Percentiles rank a stretch among this genome's conserved stretches.
phyloP scores from a whole-genome alignment of 805 yeast genomes.

The Kluyveromyces wickerhamii region DNA sequence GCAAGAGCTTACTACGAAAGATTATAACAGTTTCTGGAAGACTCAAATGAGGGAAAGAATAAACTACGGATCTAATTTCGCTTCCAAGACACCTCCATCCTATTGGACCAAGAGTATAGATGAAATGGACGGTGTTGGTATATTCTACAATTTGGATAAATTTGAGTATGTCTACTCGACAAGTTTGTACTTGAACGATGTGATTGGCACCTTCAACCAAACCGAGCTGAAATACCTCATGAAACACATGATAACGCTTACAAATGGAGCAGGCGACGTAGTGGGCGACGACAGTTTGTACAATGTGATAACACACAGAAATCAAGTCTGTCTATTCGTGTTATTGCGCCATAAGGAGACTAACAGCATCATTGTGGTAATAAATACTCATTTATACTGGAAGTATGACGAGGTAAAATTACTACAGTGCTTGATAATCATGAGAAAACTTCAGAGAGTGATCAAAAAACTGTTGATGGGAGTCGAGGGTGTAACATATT shows the following conservation, averaged over 20 bases:
- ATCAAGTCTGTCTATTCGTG: slow-evolving; percentile 51
- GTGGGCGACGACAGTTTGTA: slow-evolving; percentile 20
- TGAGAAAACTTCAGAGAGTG: slow-evolving; percentile 26
- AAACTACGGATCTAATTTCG: slow-evolving; percentile 41
- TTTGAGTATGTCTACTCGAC: slow-evolving; percentile 35
- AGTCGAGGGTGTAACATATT: slow-evolving; percentile 16
- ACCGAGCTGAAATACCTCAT: slow-evolving; percentile 22
- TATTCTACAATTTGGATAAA: slow-evolving; percentile 41
- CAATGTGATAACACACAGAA: slow-evolving; percentile 36
- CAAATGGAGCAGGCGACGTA: slow-evolving; percentile 27
- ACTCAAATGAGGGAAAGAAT: slow-evolving; percentile 21
- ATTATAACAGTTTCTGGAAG: slow-evolving; percentile 36
- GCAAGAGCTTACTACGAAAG: slow-evolving; percentile 42
- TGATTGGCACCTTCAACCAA: slow-evolving; percentile 24
- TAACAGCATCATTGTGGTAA: slow-evolving; percentile 35
- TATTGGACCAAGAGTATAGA: slow-evolving; percentile 43
- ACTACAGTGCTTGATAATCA: slow-evolving; percentile 42
- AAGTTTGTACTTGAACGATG: slow-evolving; percentile 29
- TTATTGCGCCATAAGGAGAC: slow-evolving; percentile 39
- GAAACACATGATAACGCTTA: slow-evolving; percentile 16
- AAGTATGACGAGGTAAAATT: slow-evolving; percentile 47
- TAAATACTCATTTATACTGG: slow-evolving; percentile 62
- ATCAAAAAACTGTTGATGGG: slow-evolving; percentile 20
- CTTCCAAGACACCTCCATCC: slow-evolving; percentile 42
- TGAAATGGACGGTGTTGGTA: slow-evolving; percentile 53